Percentiles rank a stretch among this genome's conserved stretches.
phyloP scores from a whole-genome alignment of 805 yeast genomes.

The Yarrowia phangngaensis region DNA sequence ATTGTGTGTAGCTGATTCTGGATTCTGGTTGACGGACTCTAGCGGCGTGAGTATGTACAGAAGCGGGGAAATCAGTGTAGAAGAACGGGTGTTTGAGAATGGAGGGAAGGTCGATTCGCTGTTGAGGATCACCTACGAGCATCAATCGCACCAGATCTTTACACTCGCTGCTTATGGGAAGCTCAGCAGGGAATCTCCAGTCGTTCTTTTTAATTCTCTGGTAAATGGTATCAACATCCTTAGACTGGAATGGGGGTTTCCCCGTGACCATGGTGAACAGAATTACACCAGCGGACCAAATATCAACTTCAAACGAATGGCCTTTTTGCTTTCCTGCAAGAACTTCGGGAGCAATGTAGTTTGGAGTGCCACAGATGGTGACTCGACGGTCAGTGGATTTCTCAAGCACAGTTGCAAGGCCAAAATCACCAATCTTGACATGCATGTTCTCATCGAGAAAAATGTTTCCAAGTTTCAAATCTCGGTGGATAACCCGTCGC shows the following conservation, averaged over 20 bases:
- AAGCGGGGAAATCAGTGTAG: slow-evolving; percentile 75
- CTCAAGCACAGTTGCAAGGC: slow-evolving; percentile 91
- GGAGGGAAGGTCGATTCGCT: slow-evolving; percentile 76
- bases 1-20: slow-evolving; percentile 33
- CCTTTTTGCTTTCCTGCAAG: slow-evolving; percentile 79
- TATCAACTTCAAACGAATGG: slow-evolving; percentile 90
- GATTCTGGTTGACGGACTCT: background rate
- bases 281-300: slow-evolving; percentile 98
- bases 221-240: slow-evolving; percentile 87
- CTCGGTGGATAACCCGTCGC: slow-evolving; percentile 91
- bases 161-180: slow-evolving; percentile 65
- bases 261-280: slow-evolving; percentile 88
- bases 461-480: slow-evolving; percentile 90
- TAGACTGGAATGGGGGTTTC: slow-evolving; percentile 96
- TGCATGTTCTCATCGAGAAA: slow-evolving; percentile 93
- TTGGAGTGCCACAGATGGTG: slow-evolving; percentile 98
- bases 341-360: slow-evolving; percentile 97
- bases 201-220: slow-evolving; percentile 84
- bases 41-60: slow-evolving; percentile 43
- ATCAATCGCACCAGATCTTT: slow-evolving; percentile 60
- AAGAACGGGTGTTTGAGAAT: slow-evolving; percentile 84
- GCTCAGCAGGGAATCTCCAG: slow-evolving; percentile 69
- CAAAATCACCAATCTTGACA: slow-evolving; percentile 95
- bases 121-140: slow-evolving; percentile 69
- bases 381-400: slow-evolving; percentile 69